Evolutionary conservation across 78 protist genomes (phyloP).

Genomic region (Protostelium mycophagum): DNA sequence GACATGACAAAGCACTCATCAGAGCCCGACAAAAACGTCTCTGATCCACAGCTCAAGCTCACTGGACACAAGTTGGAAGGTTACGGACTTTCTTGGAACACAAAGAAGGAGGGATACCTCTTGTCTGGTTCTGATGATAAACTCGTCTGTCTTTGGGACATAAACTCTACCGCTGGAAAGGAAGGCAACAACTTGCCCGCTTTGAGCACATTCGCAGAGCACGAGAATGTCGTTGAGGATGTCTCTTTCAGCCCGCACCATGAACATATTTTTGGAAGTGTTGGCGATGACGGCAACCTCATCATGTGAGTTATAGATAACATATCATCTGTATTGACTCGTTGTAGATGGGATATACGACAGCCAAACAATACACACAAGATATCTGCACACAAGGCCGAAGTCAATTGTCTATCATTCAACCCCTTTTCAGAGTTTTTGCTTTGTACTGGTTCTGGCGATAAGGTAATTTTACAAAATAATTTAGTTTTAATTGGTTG

Average conservation of each 20-base stretch:
- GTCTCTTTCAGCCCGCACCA: constrained; percentile 79
- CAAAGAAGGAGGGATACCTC: constrained; percentile 57
- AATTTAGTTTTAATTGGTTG: not conserved
- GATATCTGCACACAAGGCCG: constrained; percentile 70
- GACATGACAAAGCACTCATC: constrained; percentile 85
- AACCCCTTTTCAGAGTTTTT: constrained; percentile 81
- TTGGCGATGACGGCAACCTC: constrained; percentile 80
- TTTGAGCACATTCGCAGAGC: constrained; percentile 32
- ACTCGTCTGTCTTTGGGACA: constrained; percentile 88
- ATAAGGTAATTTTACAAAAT: constrained; percentile 32
- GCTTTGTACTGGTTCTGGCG: constrained; percentile 86
- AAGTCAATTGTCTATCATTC: constrained; percentile 86
- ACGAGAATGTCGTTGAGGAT: constrained; percentile 71
- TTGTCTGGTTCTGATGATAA: constrained; percentile 85
- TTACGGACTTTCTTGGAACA: constrained; percentile 95
- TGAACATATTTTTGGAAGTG: constrained; percentile 78
- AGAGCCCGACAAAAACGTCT: constrained; percentile 59
- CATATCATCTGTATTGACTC: not conserved
- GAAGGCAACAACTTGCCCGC: constrained; percentile 25
- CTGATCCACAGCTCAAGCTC: constrained; percentile 67
- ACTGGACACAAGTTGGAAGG: constrained; percentile 92
- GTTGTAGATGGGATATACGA: constrained; percentile 56
- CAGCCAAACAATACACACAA: not conserved
- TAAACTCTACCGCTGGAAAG: constrained; percentile 27
- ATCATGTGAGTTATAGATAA: constrained; percentile 35